Evolutionary conservation across 2,329 filamentous ascomycete species (phyloP), one percentile per base, ranked within the genome.

Genomic region (Metarhizium guizhouense): DNA sequence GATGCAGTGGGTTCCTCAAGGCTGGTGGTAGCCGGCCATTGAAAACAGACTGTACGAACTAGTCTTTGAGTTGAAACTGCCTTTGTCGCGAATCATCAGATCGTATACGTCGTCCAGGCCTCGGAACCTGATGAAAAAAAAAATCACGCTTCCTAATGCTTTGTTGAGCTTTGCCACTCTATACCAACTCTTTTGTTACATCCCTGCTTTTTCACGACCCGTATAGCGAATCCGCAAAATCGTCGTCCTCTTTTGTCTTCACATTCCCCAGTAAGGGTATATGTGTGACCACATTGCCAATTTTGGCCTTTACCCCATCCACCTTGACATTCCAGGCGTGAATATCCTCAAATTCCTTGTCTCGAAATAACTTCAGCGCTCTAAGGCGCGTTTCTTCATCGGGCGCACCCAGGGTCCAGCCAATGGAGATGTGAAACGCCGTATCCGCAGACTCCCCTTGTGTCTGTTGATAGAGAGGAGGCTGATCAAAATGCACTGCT

Each of bases 341-440:
- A 11, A 81, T 63, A 3, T 59, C 64, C 13, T 55, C 56, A 49
- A 66, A 70, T 40, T 60, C 61, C 34, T 59, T 30, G 6, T 61
- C 36, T 32, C 56, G 56, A 38, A 70, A 67, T 0, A 68, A 48
- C 18, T 59, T 52, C 7, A 68, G 57, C 1, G 64, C 66, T 32
- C 60, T 60, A 5, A 65, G 54, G 2, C 65, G 59, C 64, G 64
- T 52, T 38, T 78, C 74, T 3, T 72, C 57, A 6, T 69, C 74
- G 0, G 83, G 84, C 47, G 74, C 67, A 10, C 75, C 70, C 59
- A 93, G 77, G 1, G 82, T 87, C 94, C 93, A 97, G 0, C 87
- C 94, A 55, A 99, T 83, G 49, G 91, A 96, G 57, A 97, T 74
- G 70, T 99, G 94, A 65, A 96, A 96, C 25, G 80, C 82, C 61